phyloP scores from a whole-genome alignment of 2,329 filamentous ascomycete species.

The Colletotrichum graminicola region DNA sequence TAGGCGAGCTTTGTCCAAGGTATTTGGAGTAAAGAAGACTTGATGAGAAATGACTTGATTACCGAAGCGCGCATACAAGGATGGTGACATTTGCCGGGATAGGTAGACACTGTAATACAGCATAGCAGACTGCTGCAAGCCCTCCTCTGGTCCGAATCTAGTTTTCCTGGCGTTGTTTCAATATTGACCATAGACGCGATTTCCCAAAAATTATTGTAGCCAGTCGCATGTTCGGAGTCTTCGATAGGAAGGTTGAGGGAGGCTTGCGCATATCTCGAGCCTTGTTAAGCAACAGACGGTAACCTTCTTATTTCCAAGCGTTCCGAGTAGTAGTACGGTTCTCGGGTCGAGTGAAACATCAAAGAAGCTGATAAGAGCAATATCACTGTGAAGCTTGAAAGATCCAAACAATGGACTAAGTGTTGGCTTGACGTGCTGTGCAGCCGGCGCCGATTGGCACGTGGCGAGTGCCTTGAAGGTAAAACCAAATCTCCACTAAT shows the following conservation, averaged over 20 bases:
- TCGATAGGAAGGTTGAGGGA: background rate
- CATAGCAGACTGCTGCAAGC: background rate
- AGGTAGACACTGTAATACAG: background rate
- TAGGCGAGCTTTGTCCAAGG: background rate
- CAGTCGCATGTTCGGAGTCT: background rate
- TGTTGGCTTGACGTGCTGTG: background rate
- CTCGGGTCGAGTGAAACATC: too few species aligned
- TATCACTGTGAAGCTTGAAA: background rate
- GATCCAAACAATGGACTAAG: background rate
- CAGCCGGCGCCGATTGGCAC: slow-evolving; percentile 7
- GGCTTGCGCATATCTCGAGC: background rate
- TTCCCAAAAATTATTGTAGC: too few species aligned
- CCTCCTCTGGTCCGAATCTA: background rate
- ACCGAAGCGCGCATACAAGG: slow-evolving; percentile 13
- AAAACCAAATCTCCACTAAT: background rate
- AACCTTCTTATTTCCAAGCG: background rate
- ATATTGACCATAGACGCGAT: background rate
- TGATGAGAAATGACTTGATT: slow-evolving; percentile 33
- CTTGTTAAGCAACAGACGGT: background rate
- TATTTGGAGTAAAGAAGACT: slow-evolving; percentile 28
- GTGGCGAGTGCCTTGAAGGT: slow-evolving; percentile 2
- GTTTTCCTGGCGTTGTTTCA: background rate
- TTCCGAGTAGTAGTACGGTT: background rate
- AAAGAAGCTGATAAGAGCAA: background rate
- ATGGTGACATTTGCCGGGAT: background rate